These are phyloP conservation scores for Arthrobotrys iridis DNA, from an alignment of 2,329 filamentous ascomycete genomes.

Conservation along the genomic window DNA sequence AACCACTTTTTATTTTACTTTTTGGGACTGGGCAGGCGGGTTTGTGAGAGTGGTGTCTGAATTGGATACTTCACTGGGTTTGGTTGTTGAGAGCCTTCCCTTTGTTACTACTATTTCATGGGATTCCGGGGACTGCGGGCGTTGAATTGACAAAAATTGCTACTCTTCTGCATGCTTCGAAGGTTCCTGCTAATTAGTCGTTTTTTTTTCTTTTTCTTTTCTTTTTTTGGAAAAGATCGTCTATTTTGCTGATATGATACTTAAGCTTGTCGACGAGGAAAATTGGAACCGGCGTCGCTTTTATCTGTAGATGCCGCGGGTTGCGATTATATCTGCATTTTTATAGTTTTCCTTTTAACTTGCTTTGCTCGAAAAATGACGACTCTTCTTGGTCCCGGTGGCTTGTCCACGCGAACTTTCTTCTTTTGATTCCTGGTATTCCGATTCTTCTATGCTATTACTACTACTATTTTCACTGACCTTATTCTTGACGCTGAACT, in stretches of 20 bases:
- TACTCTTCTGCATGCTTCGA: background rate
- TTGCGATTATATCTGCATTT: background rate
- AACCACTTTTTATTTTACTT: conserved; percentile 6
- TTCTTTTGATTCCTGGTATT: background rate
- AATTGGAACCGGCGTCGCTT: conserved; percentile 26
- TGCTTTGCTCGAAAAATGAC: background rate
- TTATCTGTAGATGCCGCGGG: background rate
- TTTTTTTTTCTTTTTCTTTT: background rate
- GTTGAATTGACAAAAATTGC: conserved; percentile 17
- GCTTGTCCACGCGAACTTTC: conserved; percentile 5
- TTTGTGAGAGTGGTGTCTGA: conserved; percentile 15
- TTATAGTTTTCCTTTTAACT: background rate
- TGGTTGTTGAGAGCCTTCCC: conserved; percentile 21
- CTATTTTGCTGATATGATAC: background rate
- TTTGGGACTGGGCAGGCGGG: background rate
- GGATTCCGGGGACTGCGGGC: conserved; percentile 10
- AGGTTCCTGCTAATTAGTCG: background rate
- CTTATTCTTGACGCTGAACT: too few relatives aligned
- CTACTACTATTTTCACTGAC: background rate
- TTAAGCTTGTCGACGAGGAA: background rate
- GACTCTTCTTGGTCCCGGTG: conserved; percentile 16
- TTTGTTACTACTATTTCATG: background rate
- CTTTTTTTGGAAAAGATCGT: conserved; percentile 2
- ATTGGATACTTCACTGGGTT: conserved; percentile 11
- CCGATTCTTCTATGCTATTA: conserved; percentile 2